These are phyloP conservation scores for Parsonsia alboflavescens DNA, from an alignment of 257 asterid genomes.

Conservation along the genomic window DNA sequence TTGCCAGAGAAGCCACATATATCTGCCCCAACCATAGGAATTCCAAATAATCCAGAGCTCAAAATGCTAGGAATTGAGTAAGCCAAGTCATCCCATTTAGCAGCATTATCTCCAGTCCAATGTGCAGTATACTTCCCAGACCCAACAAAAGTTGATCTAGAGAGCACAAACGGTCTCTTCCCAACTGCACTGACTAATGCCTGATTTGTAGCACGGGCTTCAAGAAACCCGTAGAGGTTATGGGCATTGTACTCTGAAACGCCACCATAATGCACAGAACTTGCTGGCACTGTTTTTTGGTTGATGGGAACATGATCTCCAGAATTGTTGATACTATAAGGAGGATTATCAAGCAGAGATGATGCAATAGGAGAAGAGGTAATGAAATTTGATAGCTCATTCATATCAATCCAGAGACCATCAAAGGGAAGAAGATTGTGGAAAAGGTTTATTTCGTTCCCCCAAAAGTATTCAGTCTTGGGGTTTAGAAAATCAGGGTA, in stretches of 20 bases:
- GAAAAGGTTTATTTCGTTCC: conserved; percentile 58
- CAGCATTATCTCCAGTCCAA: conserved; percentile 96
- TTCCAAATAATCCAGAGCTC: conserved; percentile 74
- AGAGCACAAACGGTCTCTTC: conserved; percentile 77
- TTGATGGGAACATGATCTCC: conserved; percentile 41
- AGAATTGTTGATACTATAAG: conserved; percentile 70
- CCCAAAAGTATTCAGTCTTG: conserved; percentile 44
- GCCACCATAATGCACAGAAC: conserved; percentile 56
- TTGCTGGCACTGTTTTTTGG: conserved; percentile 57
- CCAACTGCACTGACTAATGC: conserved; percentile 48
- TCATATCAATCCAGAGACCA: conserved; percentile 98
- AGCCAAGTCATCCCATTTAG: conserved; percentile 77
- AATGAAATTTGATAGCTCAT: conserved; percentile 75
- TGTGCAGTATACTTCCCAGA: conserved; percentile 87
- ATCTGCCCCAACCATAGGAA: conserved; percentile 98
- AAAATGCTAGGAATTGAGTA: conserved; percentile 66
- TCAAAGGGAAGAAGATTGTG: conserved; percentile 49
- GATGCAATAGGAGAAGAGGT: conserved; percentile 51
- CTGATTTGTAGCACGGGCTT: conserved; percentile 60
- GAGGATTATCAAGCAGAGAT: conserved; percentile 67
- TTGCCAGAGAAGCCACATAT: conserved; percentile 67
- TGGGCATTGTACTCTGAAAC: conserved; percentile 66
- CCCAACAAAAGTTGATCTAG: conserved; percentile 85
- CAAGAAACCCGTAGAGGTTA: conserved; percentile 76
- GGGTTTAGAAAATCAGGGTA: conserved; percentile 84